Evolutionary conservation across 2,329 filamentous ascomycete species (phyloP), one percentile per base, ranked within the genome.

Genomic region (Stachybotrys echinatus): DNA sequence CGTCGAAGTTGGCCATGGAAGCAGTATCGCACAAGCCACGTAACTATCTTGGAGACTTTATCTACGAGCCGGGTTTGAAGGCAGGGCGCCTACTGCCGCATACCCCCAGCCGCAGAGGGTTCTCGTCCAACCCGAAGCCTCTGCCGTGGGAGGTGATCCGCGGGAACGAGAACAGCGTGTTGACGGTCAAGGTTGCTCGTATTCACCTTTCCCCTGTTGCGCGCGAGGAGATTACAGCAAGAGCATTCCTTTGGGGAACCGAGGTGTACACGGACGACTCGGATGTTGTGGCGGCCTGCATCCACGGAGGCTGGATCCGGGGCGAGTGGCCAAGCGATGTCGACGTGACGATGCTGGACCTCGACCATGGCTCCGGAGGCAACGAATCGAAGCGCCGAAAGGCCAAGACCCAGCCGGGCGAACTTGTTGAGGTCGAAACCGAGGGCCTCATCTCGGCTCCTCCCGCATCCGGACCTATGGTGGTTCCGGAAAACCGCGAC

Each of bases 261-360:
- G 92, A 95, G 37, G 80, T 99, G 6, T 97, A 97, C 64, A 95
- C 91, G 0, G 94, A 99, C 59, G 94, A 99, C 67, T 96, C 91
- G 0, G 94, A 99, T 63, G 84, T 94, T 1, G 80, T 99, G 21
- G 92, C 91, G 0, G 92, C 92, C 2, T 92, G 92, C 52, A 92
- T 99, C 43, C 94, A 99, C 65, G 85, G 85, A 2, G 94, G 94
- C 4, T 97, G 91, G 84, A 87, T 99, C 57, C 84, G 86, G 40
- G 92, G 92, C 31, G 89, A 92, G 59, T 96, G 92, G 87, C 76
- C 83, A 5, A 84, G 91, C 6, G 87, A 89, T 34, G 80, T 94
- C 2, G 88, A 94, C 58, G 74, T 82, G 1, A 73, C 76, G 12
- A 73, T 92, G 68, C 74, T 95, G 12, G 80, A 80, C 18, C 67